Evolutionary conservation across 2,329 filamentous ascomycete species (phyloP).

Genomic region (Stemphylium beticola): DNA sequence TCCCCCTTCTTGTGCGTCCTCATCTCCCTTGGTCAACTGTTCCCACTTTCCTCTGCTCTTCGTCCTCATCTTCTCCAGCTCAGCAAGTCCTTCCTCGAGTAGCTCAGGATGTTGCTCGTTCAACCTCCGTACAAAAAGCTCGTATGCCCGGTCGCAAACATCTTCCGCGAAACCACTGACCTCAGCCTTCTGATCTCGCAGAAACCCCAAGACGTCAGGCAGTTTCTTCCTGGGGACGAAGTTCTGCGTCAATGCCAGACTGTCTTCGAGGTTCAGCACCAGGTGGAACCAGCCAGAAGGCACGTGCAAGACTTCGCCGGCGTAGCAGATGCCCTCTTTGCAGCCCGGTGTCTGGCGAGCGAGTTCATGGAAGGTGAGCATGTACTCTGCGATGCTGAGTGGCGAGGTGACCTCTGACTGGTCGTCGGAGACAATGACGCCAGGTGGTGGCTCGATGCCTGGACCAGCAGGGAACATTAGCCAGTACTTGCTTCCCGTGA

Average conservation of each 20-base stretch:
- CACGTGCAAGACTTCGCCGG: conserved; percentile 89
- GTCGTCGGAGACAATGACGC: conserved; percentile 87
- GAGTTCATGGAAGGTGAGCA: conserved; percentile 85
- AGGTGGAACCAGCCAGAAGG: conserved; percentile 97
- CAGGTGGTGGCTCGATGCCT: conserved; percentile 72
- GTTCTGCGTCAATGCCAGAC: conserved; percentile 92
- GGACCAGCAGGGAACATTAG: conserved; percentile 89
- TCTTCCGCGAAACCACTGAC: conserved; percentile 82
- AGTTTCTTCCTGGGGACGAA: conserved; percentile 83
- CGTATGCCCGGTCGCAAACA: conserved; percentile 71
- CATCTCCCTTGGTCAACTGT: conserved; percentile 67
- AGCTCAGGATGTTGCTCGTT: conserved; percentile 67
- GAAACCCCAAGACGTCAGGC: conserved; percentile 76
- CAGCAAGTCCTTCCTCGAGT: conserved; percentile 66
- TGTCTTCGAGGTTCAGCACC: conserved; percentile 84
- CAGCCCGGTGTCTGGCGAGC: conserved; percentile 79
- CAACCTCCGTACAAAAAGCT: conserved; percentile 75
- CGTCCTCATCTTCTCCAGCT: conserved; percentile 70
- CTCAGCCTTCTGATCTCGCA: conserved; percentile 82
- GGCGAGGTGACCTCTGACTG: conserved; percentile 93
- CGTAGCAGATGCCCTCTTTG: conserved; percentile 80
- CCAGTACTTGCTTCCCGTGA: conserved; percentile 94
- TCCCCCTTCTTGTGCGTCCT: conserved; percentile 49
- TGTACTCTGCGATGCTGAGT: conserved; percentile 95
- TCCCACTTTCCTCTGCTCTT: conserved; percentile 81